phyloP scores from a whole-genome alignment of 169 alveolate genomes.

The Amoebophrya sp. region DNA sequence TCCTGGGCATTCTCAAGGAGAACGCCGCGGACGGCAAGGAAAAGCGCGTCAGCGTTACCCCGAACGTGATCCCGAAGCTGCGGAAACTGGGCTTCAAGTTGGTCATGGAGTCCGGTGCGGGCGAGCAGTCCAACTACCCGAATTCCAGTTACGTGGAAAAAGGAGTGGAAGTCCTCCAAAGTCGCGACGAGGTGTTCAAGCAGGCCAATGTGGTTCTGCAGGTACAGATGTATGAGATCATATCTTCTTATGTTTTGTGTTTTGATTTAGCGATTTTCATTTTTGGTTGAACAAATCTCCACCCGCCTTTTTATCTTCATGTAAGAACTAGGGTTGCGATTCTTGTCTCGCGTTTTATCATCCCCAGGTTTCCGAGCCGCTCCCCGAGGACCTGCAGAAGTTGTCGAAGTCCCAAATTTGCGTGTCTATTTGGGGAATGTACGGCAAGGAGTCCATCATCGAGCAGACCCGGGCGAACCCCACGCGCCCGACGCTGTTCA shows the following conservation, averaged over 20 bases:
- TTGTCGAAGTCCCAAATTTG: not conserved
- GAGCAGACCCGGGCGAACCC: not conserved
- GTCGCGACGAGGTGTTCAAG: constrained; percentile 40
- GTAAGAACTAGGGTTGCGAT: no score
- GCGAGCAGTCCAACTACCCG: constrained; percentile 37
- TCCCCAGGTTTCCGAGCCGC: not conserved
- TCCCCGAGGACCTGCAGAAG: not conserved
- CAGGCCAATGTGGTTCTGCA: constrained; percentile 44
- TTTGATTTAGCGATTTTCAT: no score
- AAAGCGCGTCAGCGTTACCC: constrained; percentile 52
- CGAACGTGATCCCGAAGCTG: constrained; percentile 46
- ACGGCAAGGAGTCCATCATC: constrained; percentile 22
- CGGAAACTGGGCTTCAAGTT: constrained; percentile 52
- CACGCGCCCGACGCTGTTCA: constrained; percentile 53
- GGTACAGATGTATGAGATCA: not conserved
- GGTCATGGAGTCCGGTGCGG: constrained; percentile 50
- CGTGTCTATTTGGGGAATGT: constrained; percentile 45
- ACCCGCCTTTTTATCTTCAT: no score
- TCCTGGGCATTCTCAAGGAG: constrained; percentile 59
- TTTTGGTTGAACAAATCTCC: no score
- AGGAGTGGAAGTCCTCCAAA: constrained; percentile 50
- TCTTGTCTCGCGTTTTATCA: no score
- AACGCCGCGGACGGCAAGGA: constrained; percentile 34
- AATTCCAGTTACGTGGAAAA: constrained; percentile 38
- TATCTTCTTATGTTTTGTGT: no score